Evolutionary conservation across 1,284 basidiomycete species (phyloP), one percentile per base, ranked within the genome.

Genomic region (Rhodofomes roseus): DNA sequence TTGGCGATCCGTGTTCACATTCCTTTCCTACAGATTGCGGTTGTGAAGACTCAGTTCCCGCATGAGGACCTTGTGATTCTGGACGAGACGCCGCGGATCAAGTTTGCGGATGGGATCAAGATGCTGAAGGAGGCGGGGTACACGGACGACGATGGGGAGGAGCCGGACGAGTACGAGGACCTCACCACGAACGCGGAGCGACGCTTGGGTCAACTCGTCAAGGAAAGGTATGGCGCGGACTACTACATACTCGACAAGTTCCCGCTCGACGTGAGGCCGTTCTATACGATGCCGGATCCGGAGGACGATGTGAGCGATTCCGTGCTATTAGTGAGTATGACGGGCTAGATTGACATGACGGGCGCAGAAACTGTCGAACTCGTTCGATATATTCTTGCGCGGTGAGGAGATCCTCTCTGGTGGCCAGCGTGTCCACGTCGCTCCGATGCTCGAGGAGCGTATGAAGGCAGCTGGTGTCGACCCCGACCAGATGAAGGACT

Each of bases 361-460:
- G 16, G 16, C 23, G 22, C 50, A 66, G 64, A 66, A 67, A 54
- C 77, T 85, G 58, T 87, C 86, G 57, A 88, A 89, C 76, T 88
- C 86, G 60, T 89, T 87, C 74, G 87, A 90, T 72, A 86, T 89
- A 71, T 89, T 89, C 79, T 82, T 90, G 76, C 80, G 87, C 14
- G 87, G 87, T 20, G 85, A 90, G 69, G 87, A 90, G 75, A 87
- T 90, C 66, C 75, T 89, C 9, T 86, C 84, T 2, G 87, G 87
- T 18, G 86, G 86, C 8, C 87, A 90, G 73, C 82, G 86, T 71
- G 79, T 87, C 36, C 87, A 89, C 72, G 78, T 85, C 66, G 81
- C 86, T 4, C 74, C 75, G 6, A 75, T 83, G 67, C 75, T 89
- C 58, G 82, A 81, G 64, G 74, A 81, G 71, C 74, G 81, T 59